phyloP scores from a whole-genome alignment of 73 alveolate species.

The Stentor coeruleus region DNA sequence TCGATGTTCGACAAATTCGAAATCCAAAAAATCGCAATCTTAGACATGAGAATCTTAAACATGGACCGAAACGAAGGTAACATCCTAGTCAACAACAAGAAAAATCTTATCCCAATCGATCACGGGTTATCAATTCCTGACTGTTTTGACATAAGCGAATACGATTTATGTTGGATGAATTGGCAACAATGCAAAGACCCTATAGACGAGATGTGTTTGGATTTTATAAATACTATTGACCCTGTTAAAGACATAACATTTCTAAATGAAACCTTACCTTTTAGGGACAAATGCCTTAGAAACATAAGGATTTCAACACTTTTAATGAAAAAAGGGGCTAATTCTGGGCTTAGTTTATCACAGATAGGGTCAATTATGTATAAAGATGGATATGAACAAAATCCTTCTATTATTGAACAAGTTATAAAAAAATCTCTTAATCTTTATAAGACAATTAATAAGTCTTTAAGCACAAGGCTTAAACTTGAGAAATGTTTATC shows the following conservation, averaged over 20 bases:
- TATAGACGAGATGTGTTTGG: constrained; percentile 59
- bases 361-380: constrained; percentile 53
- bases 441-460: not conserved
- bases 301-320: constrained; percentile 78
- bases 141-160: constrained; percentile 79
- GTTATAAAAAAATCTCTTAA: not conserved
- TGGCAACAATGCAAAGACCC: constrained; percentile 84
- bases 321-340: constrained; percentile 82
- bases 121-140: constrained; percentile 94
- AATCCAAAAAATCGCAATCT: constrained; percentile 91
- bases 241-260: constrained; percentile 76
- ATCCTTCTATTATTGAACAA: not conserved
- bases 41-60: constrained; percentile 90
- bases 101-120: constrained; percentile 96
- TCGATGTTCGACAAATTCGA: constrained; percentile 74
- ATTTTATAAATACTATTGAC: constrained; percentile 72
- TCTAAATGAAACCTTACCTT: constrained; percentile 66
- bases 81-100: constrained; percentile 75
- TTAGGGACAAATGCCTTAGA: constrained; percentile 89
- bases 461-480: not conserved
- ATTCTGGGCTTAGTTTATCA: constrained; percentile 75
- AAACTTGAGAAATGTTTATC: not conserved
- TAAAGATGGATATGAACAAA: not conserved
- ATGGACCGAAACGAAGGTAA: constrained; percentile 95
- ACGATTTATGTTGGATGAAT: constrained; percentile 93